Evolutionary conservation across 495 filamentous ascomycete genomes (phyloP), one percentile per base, ranked within the genome.

Genomic region (Pyronema omphalodes): DNA sequence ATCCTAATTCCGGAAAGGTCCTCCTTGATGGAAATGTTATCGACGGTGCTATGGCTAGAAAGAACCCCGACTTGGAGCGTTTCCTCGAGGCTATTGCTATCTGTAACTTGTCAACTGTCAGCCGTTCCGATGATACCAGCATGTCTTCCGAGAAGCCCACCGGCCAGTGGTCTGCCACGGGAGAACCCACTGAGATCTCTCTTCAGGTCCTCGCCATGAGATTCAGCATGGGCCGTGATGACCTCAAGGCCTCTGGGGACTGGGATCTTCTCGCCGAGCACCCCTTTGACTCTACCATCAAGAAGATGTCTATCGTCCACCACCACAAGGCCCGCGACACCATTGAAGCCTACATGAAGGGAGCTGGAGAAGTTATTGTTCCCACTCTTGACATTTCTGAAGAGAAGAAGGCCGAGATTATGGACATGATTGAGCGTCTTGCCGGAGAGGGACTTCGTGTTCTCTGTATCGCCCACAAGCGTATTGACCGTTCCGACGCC

Each of bases 231-330:
- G 69, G 67, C 45, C 67, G 63, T 54, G 40, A 56, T 14, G 57
- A 56, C 4, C 53, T 70, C 1, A 58, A 69, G 33, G 56, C 39
- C 9, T 54, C 53, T 8, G 58, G 57, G 7, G 55, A 67, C 29
- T 68, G 68, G 64, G 61, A 69, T 5, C 61, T 70, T 47, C 37
- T 77, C 6, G 69, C 68, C 6, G 78, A 82, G 56, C 73, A 78
- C 51, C 74, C 76, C 5, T 82, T 81, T 60, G 76, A 79, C 61
- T 81, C 77, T 3, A 71, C 72, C 33, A 68, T 73, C 53, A 82
- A 82, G 62, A 71, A 71, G 54, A 79, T 81, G 76, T 74, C 71
- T 9, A 73, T 79, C 33, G 61, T 75, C 29, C 76, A 74, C 65
- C 67, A 66, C 37, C 60, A 74, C 49, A 54, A 48, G 9, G 53